Evolutionary conservation across 768 basidiomycete genomes (phyloP).

Genomic region (Collybiopsis luxurians): DNA sequence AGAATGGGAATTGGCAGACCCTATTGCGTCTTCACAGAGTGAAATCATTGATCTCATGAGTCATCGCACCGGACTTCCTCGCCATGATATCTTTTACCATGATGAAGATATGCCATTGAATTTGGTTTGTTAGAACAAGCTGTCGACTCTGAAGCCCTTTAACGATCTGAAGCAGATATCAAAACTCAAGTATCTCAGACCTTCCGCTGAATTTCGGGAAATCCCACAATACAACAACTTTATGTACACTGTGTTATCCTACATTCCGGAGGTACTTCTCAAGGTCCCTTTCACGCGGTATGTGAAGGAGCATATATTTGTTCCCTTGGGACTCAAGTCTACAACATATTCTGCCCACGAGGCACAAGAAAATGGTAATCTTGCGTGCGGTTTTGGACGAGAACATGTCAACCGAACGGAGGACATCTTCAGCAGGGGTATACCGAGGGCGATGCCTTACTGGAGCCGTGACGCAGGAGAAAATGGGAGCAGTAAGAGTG

Average conservation of each 20-base stretch:
- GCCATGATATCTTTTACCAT: conserved; percentile 16
- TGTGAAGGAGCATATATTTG: conserved; percentile 26
- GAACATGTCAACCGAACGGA: conserved; percentile 16
- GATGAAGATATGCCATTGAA: conserved; percentile 11
- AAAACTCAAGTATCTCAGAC: conserved; percentile 22
- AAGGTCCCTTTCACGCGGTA: conserved; percentile 18
- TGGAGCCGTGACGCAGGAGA: conserved; percentile 20
- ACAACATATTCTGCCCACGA: conserved; percentile 26
- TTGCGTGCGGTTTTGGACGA: conserved; percentile 22
- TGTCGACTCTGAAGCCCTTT: no score
- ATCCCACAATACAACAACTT: conserved; percentile 27
- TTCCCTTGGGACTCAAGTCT: conserved; percentile 21
- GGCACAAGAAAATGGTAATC: conserved; percentile 21
- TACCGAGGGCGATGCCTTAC: conserved; percentile 16
- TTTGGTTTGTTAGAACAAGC: not conserved
- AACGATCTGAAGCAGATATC: not conserved
- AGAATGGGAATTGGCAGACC: conserved; percentile 21
- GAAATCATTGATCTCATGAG: conserved; percentile 20
- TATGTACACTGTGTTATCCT: conserved; percentile 26
- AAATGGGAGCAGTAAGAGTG: conserved; percentile 18
- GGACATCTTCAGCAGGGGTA: conserved; percentile 20
- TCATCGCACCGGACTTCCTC: conserved; percentile 16
- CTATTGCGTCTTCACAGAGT: conserved; percentile 15
- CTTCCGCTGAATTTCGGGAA: conserved; percentile 26
- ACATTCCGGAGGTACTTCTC: conserved; percentile 21